phyloP scores from a whole-genome alignment of 1,284 basidiomycete species.

The Ganoderma boninense region DNA sequence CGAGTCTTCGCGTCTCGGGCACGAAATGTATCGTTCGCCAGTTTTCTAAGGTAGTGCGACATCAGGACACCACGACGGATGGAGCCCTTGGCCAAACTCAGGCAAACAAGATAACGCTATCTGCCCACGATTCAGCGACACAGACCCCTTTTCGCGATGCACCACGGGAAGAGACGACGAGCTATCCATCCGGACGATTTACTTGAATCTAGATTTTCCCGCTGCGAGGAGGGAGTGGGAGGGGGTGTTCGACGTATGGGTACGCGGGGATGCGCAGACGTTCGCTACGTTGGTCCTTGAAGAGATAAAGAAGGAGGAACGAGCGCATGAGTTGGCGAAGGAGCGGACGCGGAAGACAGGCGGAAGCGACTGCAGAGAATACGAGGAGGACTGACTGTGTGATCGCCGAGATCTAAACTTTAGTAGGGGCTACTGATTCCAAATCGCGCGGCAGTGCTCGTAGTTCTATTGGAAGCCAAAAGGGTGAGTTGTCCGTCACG shows the following conservation, averaged over 20 bases:
- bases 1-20: slow-evolving; percentile 89
- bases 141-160: slow-evolving; percentile 50
- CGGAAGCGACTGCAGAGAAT: slow-evolving; percentile 30
- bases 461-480: no score
- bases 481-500: no score
- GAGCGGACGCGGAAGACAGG: slow-evolving; percentile 14
- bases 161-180: slow-evolving; percentile 54
- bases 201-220: slow-evolving; percentile 92
- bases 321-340: slow-evolving; percentile 27
- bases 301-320: slow-evolving; percentile 55
- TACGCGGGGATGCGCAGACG: slow-evolving; percentile 87
- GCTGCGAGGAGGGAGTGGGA: slow-evolving; percentile 89
- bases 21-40: slow-evolving; percentile 94
- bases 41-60: slow-evolving; percentile 83
- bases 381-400: slow-evolving; percentile 6
- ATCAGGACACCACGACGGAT: slow-evolving; percentile 48
- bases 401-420: no score
- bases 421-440: no score
- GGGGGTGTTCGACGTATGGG: slow-evolving; percentile 91
- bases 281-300: slow-evolving; percentile 71
- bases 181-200: slow-evolving; percentile 74
- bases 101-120: slow-evolving; percentile 25
- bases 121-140: slow-evolving; percentile 43
- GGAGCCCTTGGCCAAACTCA: slow-evolving; percentile 5
- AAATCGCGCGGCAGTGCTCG: no score